Percentiles rank a stretch among this genome's conserved stretches.
Conservation (phyloP, 2,329 filamentous ascomycete species). For the Pseudodiploospora longispora region DNA sequence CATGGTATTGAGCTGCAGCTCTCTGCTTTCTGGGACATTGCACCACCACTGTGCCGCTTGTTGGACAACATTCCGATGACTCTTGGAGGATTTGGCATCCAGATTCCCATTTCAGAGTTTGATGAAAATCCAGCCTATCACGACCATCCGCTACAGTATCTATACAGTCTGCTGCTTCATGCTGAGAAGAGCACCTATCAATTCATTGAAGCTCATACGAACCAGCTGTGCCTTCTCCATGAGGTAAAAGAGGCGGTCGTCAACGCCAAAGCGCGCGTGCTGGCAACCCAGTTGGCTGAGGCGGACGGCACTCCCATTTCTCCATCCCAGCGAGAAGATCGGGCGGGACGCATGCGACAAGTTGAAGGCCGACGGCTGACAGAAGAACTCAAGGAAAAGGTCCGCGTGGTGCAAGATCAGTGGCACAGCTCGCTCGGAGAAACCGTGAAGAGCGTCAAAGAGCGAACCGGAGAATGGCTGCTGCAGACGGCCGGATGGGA, state of each 20-base stretch:
- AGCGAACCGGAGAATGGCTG: conserved; percentile 65
- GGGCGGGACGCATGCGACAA: conserved; percentile 48
- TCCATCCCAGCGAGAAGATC: conserved; percentile 26
- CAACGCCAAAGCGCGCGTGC: conserved; percentile 56
- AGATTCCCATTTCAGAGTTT: conserved; percentile 71
- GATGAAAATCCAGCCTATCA: conserved; percentile 80
- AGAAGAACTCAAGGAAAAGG: conserved; percentile 86
- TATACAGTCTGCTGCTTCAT: conserved; percentile 77
- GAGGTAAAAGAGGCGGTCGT: conserved; percentile 79
- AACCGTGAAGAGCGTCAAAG: conserved; percentile 64
- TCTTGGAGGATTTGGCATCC: conserved; percentile 55
- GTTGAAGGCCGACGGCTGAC: conserved; percentile 66
- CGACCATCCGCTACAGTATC: conserved; percentile 78
- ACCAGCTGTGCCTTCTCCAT: conserved; percentile 80
- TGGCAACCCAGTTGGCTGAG: conserved; percentile 54
- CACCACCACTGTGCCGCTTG: conserved; percentile 68
- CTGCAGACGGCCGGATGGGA: conserved; percentile 81
- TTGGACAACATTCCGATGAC: conserved; percentile 68
- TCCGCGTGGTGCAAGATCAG: conserved; percentile 80
- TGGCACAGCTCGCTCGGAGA: conserved; percentile 84
- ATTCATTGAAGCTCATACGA: conserved; percentile 92
- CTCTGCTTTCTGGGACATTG: conserved; percentile 96
- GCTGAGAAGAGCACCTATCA: conserved; percentile 91
- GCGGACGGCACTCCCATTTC: conserved; percentile 23
- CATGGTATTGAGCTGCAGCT: conserved; percentile 87